These are phyloP conservation scores for Stromatinia cepivora DNA, from an alignment of 2,329 filamentous ascomycete species.

Conservation along the genomic window DNA sequence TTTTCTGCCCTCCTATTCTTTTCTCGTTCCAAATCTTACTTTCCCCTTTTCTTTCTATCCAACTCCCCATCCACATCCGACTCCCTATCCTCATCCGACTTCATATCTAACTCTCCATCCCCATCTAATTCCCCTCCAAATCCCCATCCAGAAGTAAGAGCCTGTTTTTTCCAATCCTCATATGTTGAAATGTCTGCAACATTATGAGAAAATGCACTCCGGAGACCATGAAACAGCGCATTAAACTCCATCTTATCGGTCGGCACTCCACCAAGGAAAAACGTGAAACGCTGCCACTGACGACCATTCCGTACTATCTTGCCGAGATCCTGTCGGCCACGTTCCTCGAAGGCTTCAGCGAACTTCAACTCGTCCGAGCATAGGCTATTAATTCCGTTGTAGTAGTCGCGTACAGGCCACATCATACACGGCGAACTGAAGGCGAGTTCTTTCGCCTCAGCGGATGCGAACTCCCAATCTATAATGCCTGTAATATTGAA, in stretches of 20 bases:
- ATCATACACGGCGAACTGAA: not conserved
- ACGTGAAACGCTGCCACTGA: not conserved
- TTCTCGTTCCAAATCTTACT: no score
- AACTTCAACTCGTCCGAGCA: not conserved
- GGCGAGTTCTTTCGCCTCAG: not conserved
- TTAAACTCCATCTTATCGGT: not conserved
- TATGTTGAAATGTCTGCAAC: not conserved
- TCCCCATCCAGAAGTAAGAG: not conserved
- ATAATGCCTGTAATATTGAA: not conserved
- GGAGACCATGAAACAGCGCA: not conserved
- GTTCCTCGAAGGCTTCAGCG: not conserved
- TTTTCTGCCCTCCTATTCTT: no score
- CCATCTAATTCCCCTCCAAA: no score
- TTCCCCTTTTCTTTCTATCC: no score
- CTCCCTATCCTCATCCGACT: no score
- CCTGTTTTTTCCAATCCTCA: not conserved
- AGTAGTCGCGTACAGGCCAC: not conserved
- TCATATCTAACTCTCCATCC: no score
- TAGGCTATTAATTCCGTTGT: not conserved
- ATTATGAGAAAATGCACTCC: not conserved
- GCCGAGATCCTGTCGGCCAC: not conserved
- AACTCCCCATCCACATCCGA: no score
- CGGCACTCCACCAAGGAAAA: not conserved
- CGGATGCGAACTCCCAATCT: not conserved
- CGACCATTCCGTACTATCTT: not conserved